Evolutionary conservation across 2,329 filamentous ascomycete species (phyloP).

Genomic region (Xylariomycetidae sp.): DNA sequence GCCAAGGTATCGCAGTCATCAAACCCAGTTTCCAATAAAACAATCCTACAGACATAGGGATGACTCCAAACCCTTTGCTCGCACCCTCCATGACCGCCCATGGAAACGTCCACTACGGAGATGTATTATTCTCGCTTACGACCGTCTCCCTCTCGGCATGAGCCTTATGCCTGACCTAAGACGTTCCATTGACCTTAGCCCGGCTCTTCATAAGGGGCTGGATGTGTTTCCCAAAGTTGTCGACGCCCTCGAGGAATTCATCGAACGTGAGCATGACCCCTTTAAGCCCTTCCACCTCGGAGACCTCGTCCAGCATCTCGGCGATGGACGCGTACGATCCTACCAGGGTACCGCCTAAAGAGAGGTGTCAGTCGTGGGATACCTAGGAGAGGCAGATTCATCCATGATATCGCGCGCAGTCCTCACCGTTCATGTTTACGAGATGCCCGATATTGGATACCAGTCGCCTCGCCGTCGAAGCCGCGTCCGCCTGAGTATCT

Average conservation of each 20-base stretch:
- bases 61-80: too few species aligned
- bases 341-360: conserved; percentile 3
- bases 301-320: conserved; percentile 5
- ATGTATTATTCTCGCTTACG: too few species aligned
- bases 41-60: too few species aligned
- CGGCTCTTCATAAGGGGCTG: conserved; percentile 8
- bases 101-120: too few species aligned
- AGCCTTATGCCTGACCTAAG: too few species aligned
- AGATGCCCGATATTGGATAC: conserved; percentile 4
- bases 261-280: conserved; percentile 8
- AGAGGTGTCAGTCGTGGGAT: neutral
- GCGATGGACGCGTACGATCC: conserved; percentile 5
- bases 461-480: conserved; percentile 4
- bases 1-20: too few species aligned
- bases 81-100: too few species aligned
- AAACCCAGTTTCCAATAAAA: too few species aligned
- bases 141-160: too few species aligned
- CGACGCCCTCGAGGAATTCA: conserved; percentile 5
- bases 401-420: too few species aligned
- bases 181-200: conserved; percentile 5
- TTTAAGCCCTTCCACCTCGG: conserved; percentile 7
- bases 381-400: too few species aligned
- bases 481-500: conserved; percentile 4
- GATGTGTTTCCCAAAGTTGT: conserved; percentile 5
- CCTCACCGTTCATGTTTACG: conserved; percentile 9